Conservation (phyloP, 2,329 filamentous ascomycete species). For the Aspergillus sp. region DNA sequence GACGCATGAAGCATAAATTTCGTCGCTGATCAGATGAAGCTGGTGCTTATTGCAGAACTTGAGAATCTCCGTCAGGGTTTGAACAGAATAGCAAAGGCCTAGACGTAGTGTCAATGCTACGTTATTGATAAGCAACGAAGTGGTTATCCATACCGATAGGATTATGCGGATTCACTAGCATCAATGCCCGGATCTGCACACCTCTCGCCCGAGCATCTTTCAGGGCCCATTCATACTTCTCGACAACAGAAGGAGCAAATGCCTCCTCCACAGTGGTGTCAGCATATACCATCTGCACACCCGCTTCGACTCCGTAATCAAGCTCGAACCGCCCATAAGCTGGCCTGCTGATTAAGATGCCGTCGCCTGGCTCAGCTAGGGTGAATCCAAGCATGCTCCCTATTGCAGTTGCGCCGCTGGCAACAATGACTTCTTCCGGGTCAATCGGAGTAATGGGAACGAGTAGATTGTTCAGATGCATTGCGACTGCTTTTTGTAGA, state of each 20-base stretch:
- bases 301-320: conserved; percentile 51
- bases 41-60: conserved; percentile 50
- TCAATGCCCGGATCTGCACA: conserved; percentile 40
- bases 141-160: conserved; percentile 37
- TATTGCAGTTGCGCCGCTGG: conserved; percentile 46
- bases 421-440: conserved; percentile 41
- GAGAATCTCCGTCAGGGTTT: conserved; percentile 49
- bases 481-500: conserved; percentile 45
- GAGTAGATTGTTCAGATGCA: conserved; percentile 47
- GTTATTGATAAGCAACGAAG: background rate
- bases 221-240: conserved; percentile 43
- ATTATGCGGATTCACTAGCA: conserved; percentile 50
- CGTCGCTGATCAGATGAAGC: conserved; percentile 58
- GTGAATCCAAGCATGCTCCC: conserved; percentile 47
- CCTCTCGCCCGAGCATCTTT: conserved; percentile 33
- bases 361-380: conserved; percentile 49
- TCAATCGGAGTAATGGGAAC: conserved; percentile 36
- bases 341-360: conserved; percentile 49
- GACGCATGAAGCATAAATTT: conserved; percentile 58
- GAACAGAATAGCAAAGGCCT: conserved; percentile 48
- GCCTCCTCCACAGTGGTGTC: conserved; percentile 40
- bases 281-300: conserved; percentile 42
- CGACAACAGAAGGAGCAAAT: conserved; percentile 36
- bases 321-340: conserved; percentile 52
- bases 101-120: conserved; percentile 15